Evolutionary conservation across 129 eudicot genomes (phyloP).

Genomic region (Glebionis coronaria): DNA sequence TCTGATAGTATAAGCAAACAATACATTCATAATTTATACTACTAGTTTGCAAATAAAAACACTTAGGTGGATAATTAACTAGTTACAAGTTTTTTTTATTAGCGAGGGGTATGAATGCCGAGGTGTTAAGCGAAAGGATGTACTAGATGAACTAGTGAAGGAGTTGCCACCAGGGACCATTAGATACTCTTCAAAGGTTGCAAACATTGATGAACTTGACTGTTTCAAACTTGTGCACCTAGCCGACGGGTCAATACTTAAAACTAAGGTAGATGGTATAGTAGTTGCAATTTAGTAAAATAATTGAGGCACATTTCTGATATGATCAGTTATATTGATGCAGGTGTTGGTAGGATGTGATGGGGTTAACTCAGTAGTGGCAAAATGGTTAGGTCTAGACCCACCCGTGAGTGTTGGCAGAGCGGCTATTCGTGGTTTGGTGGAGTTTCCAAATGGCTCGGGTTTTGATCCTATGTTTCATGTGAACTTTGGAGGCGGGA

Average conservation of each 20-base stretch:
- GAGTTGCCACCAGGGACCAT: conserved; percentile 54
- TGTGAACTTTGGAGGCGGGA: conserved; percentile 43
- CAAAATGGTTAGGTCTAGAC: conserved; percentile 53
- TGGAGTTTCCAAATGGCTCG: conserved; percentile 48
- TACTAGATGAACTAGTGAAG: conserved; percentile 48
- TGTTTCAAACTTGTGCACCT: conserved; percentile 59
- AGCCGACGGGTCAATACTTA: conserved; percentile 57
- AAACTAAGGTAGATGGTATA: conserved; percentile 37
- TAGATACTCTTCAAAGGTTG: conserved; percentile 66
- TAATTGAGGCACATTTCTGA: neutral
- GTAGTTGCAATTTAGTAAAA: neutral
- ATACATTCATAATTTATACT: neutral
- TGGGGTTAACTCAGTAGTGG: conserved; percentile 63
- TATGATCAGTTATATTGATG: conserved; percentile 19
- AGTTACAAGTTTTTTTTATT: conserved; percentile 3
- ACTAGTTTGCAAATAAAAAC: neutral
- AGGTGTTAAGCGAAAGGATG: conserved; percentile 57
- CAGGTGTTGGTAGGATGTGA: conserved; percentile 73
- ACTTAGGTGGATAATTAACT: neutral
- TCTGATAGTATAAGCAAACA: neutral
- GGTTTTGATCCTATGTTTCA: conserved; percentile 44
- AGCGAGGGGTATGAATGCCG: conserved; percentile 57
- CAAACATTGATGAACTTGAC: conserved; percentile 47
- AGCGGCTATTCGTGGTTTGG: conserved; percentile 65
- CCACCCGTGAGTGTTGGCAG: conserved; percentile 46